These are phyloP conservation scores for Talaromyces stipitatus DNA, from an alignment of 495 filamentous ascomycete genomes.

Conservation along the genomic window DNA sequence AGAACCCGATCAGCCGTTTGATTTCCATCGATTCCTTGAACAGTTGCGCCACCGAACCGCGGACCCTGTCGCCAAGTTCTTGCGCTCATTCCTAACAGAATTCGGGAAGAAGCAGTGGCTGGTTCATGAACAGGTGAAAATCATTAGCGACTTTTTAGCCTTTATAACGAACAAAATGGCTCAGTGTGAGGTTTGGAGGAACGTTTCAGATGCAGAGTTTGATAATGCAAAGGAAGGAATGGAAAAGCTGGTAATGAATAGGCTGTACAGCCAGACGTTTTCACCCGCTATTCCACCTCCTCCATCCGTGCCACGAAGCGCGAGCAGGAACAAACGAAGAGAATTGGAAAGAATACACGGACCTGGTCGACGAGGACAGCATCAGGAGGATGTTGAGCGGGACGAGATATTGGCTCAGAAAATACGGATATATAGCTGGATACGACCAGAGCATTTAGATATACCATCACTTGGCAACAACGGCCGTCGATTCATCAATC, in stretches of 20 bases:
- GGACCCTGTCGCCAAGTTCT: conserved; percentile 90
- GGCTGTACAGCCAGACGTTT: conserved; percentile 93
- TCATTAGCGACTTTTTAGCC: conserved; percentile 92
- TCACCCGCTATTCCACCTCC: conserved; percentile 84
- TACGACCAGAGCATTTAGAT: conserved; percentile 88
- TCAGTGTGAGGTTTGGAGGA: conserved; percentile 94
- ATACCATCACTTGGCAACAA: conserved; percentile 79
- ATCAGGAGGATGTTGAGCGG: conserved; percentile 96
- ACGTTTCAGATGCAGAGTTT: conserved; percentile 93
- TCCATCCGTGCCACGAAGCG: conserved; percentile 55
- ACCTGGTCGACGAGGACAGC: conserved; percentile 82
- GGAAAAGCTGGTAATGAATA: conserved; percentile 99
- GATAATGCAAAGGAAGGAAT: conserved; percentile 98
- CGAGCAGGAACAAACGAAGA: conserved; percentile 59
- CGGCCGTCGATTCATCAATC: conserved; percentile 75
- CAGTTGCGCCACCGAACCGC: conserved; percentile 92
- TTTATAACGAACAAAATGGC: conserved; percentile 99
- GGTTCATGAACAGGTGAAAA: conserved; percentile 99
- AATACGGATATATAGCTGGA: conserved; percentile 93
- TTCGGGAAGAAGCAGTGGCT: conserved; percentile 99
- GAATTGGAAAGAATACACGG: conserved; percentile 63
- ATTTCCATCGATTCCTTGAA: conserved; percentile 95
- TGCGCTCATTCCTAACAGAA: conserved; percentile 87
- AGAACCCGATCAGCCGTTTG: conserved; percentile 84
- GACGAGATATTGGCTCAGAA: conserved; percentile 95